phyloP scores from a whole-genome alignment of 257 asterid species.

The Asclepias syriaca region DNA sequence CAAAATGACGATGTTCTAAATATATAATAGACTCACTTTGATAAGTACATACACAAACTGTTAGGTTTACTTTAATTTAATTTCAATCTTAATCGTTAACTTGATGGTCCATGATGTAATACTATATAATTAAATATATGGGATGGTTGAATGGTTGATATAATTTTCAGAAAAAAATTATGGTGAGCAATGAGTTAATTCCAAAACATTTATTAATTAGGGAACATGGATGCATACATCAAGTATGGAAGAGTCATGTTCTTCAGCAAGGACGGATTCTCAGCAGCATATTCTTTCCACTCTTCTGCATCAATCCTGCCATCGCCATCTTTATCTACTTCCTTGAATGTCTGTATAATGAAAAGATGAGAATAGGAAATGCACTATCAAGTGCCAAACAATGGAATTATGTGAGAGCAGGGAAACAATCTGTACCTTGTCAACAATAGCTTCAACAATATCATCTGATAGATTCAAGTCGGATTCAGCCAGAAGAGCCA shows the following conservation, averaged over 20 bases:
- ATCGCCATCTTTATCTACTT: constrained; percentile 26
- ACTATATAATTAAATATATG: too few relatives aligned
- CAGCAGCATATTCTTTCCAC: constrained; percentile 26
- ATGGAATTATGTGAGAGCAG: not conserved
- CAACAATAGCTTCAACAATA: constrained; percentile 23
- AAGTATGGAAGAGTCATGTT: constrained; percentile 36
- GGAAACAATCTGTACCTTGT: constrained; percentile 19
- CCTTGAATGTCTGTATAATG: constrained; percentile 24
- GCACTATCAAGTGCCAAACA: not conserved
- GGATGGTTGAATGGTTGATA: too few relatives aligned
- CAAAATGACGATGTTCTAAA: too few relatives aligned
- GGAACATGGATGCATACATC: constrained; percentile 10
- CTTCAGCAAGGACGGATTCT: constrained; percentile 22
- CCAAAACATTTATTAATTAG: not conserved
- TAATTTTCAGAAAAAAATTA: too few relatives aligned
- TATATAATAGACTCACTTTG: too few relatives aligned
- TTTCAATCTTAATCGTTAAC: too few relatives aligned
- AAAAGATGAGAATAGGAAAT: not conserved
- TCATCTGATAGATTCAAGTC: constrained; percentile 25
- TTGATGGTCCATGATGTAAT: too few relatives aligned
- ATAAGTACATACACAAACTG: too few relatives aligned
- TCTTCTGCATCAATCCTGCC: constrained; percentile 28
- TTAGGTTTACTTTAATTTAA: too few relatives aligned
- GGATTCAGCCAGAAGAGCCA: constrained; percentile 24
- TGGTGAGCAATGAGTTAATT: too few relatives aligned